Evolutionary conservation across 1,139 yeast species (phyloP), one percentile per base, ranked within the genome.

Genomic region (Geotrichum siamense): DNA sequence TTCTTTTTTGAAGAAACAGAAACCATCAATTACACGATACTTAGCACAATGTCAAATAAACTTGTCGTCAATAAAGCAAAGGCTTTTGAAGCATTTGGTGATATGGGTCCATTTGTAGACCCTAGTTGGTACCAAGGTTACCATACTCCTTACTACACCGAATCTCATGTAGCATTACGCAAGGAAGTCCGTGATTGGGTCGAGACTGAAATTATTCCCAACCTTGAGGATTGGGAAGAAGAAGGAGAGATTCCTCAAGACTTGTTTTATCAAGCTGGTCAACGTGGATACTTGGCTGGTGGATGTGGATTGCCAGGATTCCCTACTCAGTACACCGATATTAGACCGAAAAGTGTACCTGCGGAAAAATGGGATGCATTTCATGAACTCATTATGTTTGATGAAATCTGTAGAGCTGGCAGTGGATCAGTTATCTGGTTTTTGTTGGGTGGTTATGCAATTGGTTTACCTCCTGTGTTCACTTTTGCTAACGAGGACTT

Each of bases 41-140:
- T n/a, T n/a, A n/a, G n/a, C n/a, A n/a, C n/a, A n/a, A n/a, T n/a
- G n/a, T n/a, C n/a, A n/a, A n/a, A n/a, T n/a, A n/a, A n/a, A n/a
- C 8, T 33, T 8, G 13, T 9, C 19, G 19, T 20, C 12, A 19
- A 19, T 22, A 12, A 33, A 22, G 6, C 40, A 10, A 26, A 31
- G 20, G 29, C 31, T 10, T 52, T 36, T 43, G 60, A 60, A 39
- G 54, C 54, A 44, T 66, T 50, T 48, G 72, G 72, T 29, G 72
- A 68, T 45, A 56, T 61, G 54, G 54, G 68, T 20, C 72, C 72
- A 9, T 68, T 58, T 48, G 70, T 65, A 10, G 72, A 68, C 52
- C 70, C 72, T 13, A 48, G 56, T 34, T 68, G 72, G 71, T 67
- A 67, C 53, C 70, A 66, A 55, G 69, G 72, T 22, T 63, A 59